These are phyloP conservation scores for Chlorella sp. DNA, from an alignment of 139 green algal species.

Conservation along the genomic window DNA sequence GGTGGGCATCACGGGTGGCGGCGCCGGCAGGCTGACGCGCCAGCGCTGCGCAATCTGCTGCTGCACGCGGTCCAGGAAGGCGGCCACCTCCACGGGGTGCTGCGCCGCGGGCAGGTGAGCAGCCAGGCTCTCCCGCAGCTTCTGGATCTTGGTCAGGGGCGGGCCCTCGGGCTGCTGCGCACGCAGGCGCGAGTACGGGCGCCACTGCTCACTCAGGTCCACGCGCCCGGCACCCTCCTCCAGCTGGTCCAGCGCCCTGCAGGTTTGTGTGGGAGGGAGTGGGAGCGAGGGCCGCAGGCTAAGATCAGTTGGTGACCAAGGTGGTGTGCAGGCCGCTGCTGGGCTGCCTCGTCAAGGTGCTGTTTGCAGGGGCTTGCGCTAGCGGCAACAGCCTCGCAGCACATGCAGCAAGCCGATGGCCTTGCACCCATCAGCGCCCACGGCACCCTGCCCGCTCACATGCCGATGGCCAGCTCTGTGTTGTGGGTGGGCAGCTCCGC, in stretches of 20 bases:
- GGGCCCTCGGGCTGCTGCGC: constrained; percentile 33
- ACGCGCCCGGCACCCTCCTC: constrained; percentile 56
- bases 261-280: neutral
- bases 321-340: no score
- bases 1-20: neutral
- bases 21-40: constrained; percentile 15
- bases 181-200: constrained; percentile 61
- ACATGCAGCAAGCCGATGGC: neutral
- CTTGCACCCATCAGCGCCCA: no score
- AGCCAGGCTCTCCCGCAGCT: constrained; percentile 54
- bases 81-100: constrained; percentile 5
- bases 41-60: constrained; percentile 29
- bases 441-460: neutral
- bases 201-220: constrained; percentile 64
- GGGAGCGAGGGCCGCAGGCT: no score
- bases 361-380: neutral
- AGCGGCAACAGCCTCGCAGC: no score
- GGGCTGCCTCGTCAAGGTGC: no score
- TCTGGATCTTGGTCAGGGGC: constrained; percentile 61
- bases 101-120: constrained; percentile 44
- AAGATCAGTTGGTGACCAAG: no score
- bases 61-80: constrained; percentile 33
- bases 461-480: constrained; percentile 3
- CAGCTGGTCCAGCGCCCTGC: constrained; percentile 41
- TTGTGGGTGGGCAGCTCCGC: neutral